Base-by-base conservation (phyloP, 768 basidiomycete genomes). In the Termitomyces sp. region DNA sequence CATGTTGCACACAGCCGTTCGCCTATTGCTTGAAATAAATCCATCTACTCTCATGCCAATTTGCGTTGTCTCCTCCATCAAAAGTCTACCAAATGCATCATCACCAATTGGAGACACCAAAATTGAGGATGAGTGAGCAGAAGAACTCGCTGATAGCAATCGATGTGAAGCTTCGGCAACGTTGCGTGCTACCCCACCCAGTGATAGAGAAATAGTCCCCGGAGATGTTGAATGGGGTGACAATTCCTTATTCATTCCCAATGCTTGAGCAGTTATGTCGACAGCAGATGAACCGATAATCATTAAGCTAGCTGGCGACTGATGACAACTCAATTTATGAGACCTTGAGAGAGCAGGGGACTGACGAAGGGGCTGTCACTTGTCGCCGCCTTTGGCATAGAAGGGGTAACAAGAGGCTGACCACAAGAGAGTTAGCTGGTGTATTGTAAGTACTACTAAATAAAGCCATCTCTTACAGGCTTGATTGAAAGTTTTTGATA, bases 111-210 rank as follows among this genome's bases (percentile, higher is more conserved):
- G 83, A 3, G 94, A 83, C 7, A 98, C 71, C 38, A 99, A 76
- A 12, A 92, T 59, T 1, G 81, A 76, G 6, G 76, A 69, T 9
- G 70, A 60, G 7, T 70, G 68, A 40, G n/a, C n/a, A n/a, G 68
- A 64, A 40, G 61, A 69, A 49, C 65, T 66, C 27, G 72, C 63
- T 18, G 71, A 63, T 56, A 85, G 65, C 5, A 88, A 68, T 27
- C 90, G 83, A 66, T 91, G 85, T 6, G 93, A 80, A 1, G 94
- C 91, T 68, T 98, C 94, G 2, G 95, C 90, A 40, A 99, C 83
- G 66, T 99, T 99, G n/a, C 95, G 85, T 0, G 83, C 94, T 13
- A 99, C 96, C 27, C 96, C 96, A 1, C 96, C 96, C 5, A 91
- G 73, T 0, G 88, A 80, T 36, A 95, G 56, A 15, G 76, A 72